phyloP scores from a whole-genome alignment of 2,329 filamentous ascomycete species.

The Laburnicola sp. region DNA sequence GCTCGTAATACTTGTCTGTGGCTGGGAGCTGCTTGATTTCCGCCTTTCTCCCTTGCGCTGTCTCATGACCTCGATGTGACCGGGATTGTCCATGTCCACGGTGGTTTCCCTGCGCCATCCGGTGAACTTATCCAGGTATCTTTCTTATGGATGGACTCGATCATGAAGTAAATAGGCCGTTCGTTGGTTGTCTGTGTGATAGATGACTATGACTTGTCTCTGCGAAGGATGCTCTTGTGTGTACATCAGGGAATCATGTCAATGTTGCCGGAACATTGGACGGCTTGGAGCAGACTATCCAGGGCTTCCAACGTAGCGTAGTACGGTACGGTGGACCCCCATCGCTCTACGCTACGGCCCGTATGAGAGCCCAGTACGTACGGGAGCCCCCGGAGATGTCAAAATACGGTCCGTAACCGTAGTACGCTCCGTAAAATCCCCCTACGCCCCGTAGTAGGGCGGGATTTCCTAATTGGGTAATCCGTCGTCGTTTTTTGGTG shows the following conservation, averaged over 20 bases:
- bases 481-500: no score
- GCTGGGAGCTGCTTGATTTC: conserved; percentile 20
- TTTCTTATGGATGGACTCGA: conserved; percentile 21
- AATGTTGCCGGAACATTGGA: conserved; percentile 17
- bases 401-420: no score
- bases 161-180: not conserved
- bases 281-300: conserved; percentile 15
- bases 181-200: not conserved
- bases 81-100: conserved; percentile 20
- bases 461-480: no score
- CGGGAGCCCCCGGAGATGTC: no score
- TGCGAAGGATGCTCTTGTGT: conserved; percentile 13
- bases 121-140: conserved; percentile 20
- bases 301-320: not conserved
- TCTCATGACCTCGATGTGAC: conserved; percentile 20
- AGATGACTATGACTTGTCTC: conserved; percentile 5
- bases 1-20: conserved; percentile 23
- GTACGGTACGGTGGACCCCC: no score
- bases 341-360: no score
- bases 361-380: no score
- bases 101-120: conserved; percentile 19
- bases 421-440: no score
- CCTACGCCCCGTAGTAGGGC: no score
- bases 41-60: conserved; percentile 13
- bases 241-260: conserved; percentile 18